These are phyloP conservation scores for bread wheat (Triticum aestivum) DNA, from an alignment of 176 grass and related monocot species.

Conservation along the genomic window DNA sequence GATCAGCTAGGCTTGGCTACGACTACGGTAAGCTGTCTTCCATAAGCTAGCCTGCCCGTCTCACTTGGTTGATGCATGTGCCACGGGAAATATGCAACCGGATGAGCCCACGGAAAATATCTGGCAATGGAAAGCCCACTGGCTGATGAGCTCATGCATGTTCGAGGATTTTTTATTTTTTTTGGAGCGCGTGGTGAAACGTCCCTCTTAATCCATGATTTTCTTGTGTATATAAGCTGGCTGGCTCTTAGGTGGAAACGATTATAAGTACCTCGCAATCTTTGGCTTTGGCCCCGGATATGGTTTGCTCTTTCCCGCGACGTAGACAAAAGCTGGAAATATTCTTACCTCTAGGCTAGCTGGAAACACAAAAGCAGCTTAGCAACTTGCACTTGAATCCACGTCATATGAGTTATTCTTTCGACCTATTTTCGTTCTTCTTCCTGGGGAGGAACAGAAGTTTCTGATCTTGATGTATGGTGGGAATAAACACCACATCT, in stretches of 20 bases:
- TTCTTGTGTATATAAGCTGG: not conserved
- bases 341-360: not conserved
- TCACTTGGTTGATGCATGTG: not conserved
- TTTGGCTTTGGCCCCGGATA: not conserved
- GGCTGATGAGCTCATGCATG: too few species aligned
- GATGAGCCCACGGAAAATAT: not conserved
- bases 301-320: not conserved
- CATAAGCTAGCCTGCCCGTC: not conserved
- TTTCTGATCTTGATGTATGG: not conserved
- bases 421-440: not conserved
- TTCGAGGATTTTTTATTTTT: too few species aligned
- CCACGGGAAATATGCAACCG: not conserved
- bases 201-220: not conserved
- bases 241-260: constrained; percentile 11
- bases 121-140: not conserved
- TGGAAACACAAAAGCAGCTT: not conserved
- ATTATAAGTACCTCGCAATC: not conserved
- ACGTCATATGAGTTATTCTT: not conserved
- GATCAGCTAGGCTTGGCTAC: not conserved
- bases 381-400: not conserved
- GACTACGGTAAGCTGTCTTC: constrained; percentile 25
- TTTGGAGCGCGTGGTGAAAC: not conserved
- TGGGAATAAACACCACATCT: not conserved
- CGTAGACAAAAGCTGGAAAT: constrained; percentile 13
- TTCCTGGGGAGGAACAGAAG: not conserved